Evolutionary conservation across 164 flowering plant genomes (phyloP), one percentile per base, ranked within the genome.

Genomic region (Pachysandra terminalis): DNA sequence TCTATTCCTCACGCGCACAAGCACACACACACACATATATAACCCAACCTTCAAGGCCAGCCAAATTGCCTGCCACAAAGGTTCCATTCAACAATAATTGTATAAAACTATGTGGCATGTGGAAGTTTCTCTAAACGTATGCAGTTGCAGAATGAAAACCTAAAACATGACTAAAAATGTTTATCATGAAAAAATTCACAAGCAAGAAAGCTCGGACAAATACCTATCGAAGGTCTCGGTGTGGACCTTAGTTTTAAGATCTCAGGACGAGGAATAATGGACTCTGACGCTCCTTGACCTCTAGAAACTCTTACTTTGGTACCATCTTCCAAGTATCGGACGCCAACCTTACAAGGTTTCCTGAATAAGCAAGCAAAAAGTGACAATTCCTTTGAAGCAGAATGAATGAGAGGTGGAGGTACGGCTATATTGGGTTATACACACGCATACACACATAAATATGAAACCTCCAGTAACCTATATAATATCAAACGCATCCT

Each of bases 211-310:
- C 3, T 3, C 5, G 64, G 41, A 52, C 60, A 62, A 10, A 52
- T 87, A 92, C 96, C 90, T 68, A 80, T 78, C 14, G 86, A 84
- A 40, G 98, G 96, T 72, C 98, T 86, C 64, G 93, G 95, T 1
- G 92, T 86, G 61, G 85, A 80, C 81, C 97, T 84, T 66, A 87
- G 85, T 80, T 87, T 91, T 56, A 95, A 82, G 69, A 95, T 91
- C 81, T 92, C 97, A 25, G 96, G 98, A 58, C 96, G 96, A 68
- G 96, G 96, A 64, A 92, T 95, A 53, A 91, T 85, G 52, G 92
- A 83, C 41, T 90, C 94, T 67, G 98, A 95, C 68, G 97, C 81
- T 64, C 90, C 97, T 59, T 49, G 22, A 21, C 97, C 97, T 84
- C 96, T 80, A 17, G 94, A 78, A 67, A 95, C 82, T 84, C 98